A percentile compares a stretch with the other conserved stretches of the same genome.
Evolutionary conservation across 1,139 yeast genomes (phyloP).

Genomic region (Kodamaea suecica): DNA sequence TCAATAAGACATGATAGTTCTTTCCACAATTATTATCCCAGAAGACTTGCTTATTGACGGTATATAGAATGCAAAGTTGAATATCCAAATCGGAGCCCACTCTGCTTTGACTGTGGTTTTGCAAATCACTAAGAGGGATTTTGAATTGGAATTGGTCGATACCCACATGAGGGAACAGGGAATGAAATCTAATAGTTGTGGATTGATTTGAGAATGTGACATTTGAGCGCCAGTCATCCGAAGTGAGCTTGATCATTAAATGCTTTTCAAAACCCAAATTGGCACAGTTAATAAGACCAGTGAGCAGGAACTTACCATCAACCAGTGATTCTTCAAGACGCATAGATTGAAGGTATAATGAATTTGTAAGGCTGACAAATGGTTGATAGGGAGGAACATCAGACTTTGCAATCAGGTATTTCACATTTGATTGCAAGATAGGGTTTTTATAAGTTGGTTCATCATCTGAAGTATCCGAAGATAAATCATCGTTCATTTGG

Average conservation of each 20-base stretch:
- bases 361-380: slow-evolving; percentile 6
- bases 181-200: slow-evolving; percentile 18
- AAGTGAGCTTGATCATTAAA: slow-evolving; percentile 34
- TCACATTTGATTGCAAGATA: slow-evolving; percentile 3
- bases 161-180: slow-evolving; percentile 24
- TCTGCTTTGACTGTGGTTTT: slow-evolving; percentile 11
- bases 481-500: slow-evolving; percentile 16
- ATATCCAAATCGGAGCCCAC: slow-evolving; percentile 11
- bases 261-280: slow-evolving; percentile 41
- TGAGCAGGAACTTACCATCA: slow-evolving; percentile 8
- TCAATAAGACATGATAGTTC: slow-evolving; percentile 29
- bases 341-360: slow-evolving; percentile 9
- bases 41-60: slow-evolving; percentile 15
- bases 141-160: slow-evolving; percentile 40
- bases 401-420: slow-evolving; percentile 12
- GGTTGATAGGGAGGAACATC: slow-evolving; percentile 14
- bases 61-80: slow-evolving; percentile 21
- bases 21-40: slow-evolving; percentile 24
- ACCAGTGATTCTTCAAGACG: slow-evolving; percentile 6
- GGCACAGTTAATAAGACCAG: slow-evolving; percentile 35
- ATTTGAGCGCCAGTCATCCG: slow-evolving; percentile 37
- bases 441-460: slow-evolving; percentile 13
- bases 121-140: slow-evolving; percentile 29
- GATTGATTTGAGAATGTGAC: slow-evolving; percentile 27
- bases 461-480: slow-evolving; percentile 19